These are phyloP conservation scores for Saxispiralis lemnorum DNA, from an alignment of 495 filamentous ascomycete species.

Conservation along the genomic window DNA sequence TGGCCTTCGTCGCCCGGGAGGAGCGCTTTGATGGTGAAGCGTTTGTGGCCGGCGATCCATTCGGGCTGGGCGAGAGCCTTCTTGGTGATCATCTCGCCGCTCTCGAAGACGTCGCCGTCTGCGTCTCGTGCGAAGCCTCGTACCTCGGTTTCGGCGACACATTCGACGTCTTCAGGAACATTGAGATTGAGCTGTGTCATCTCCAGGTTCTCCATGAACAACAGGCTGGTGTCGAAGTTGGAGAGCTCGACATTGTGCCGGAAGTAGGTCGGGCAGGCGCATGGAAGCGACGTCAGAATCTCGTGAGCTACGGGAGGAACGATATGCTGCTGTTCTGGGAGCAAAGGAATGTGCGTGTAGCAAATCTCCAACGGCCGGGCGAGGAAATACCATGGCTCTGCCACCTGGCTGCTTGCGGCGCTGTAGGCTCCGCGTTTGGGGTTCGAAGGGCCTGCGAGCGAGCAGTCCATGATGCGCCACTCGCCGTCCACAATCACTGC, in stretches of 20 bases:
- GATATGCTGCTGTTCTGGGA: conserved; percentile 76
- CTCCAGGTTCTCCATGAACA: conserved; percentile 76
- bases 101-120: conserved; percentile 88
- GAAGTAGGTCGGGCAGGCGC: conserved; percentile 76
- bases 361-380: conserved; percentile 70
- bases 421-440: conserved; percentile 64
- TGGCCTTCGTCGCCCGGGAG: conserved; percentile 80
- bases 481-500: conserved; percentile 81
- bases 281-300: conserved; percentile 66
- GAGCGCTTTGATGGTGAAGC: conserved; percentile 80
- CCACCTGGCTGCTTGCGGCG: conserved; percentile 42
- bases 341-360: conserved; percentile 83
- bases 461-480: conserved; percentile 94
- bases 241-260: conserved; percentile 57
- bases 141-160: conserved; percentile 77
- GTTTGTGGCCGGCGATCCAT: conserved; percentile 73
- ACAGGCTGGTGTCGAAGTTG: conserved; percentile 79
- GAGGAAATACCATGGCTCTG: conserved; percentile 86
- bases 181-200: conserved; percentile 74
- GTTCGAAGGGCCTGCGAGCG: conserved; percentile 76
- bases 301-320: conserved; percentile 74
- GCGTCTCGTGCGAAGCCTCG: conserved; percentile 59
- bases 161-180: conserved; percentile 79
- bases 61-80: conserved; percentile 78
- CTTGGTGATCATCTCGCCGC: conserved; percentile 69